Conservation (phyloP, 2,329 filamentous ascomycete species). For the Zopfia rhizophila region DNA sequence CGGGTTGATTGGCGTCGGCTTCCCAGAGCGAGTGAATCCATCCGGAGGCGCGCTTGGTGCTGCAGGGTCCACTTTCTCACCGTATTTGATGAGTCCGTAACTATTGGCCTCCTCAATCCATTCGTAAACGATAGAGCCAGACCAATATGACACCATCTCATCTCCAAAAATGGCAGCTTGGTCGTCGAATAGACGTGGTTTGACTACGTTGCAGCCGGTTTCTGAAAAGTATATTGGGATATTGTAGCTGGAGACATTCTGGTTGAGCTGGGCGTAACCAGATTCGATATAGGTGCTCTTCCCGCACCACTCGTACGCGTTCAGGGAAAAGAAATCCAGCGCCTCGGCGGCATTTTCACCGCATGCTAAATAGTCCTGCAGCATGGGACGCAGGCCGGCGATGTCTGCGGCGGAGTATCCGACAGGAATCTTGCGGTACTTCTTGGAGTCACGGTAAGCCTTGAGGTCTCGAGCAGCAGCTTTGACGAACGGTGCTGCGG, state of each 20-base stretch:
- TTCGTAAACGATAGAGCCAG: constrained; percentile 86
- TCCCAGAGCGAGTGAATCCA: constrained; percentile 76
- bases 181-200: constrained; percentile 73
- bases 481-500: constrained; percentile 83
- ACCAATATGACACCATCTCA: constrained; percentile 77
- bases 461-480: constrained; percentile 85
- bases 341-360: constrained; percentile 72
- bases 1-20: constrained; percentile 75
- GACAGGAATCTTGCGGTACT: constrained; percentile 82
- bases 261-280: constrained; percentile 76
- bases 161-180: constrained; percentile 80
- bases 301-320: constrained; percentile 77
- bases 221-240: constrained; percentile 78
- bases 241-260: constrained; percentile 74
- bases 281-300: constrained; percentile 65
- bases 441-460: constrained; percentile 77
- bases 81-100: constrained; percentile 85
- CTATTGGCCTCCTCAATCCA: constrained; percentile 88
- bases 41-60: constrained; percentile 63
- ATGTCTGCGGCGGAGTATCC: constrained; percentile 92
- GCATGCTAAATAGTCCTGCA: constrained; percentile 82
- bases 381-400: constrained; percentile 71
- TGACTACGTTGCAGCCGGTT: constrained; percentile 79
- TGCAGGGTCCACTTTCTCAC: constrained; percentile 64
- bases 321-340: constrained; percentile 85